These are phyloP conservation scores for Rhynchospora tenuis DNA, from an alignment of 176 grass and related monocot genomes.

Conservation along the genomic window DNA sequence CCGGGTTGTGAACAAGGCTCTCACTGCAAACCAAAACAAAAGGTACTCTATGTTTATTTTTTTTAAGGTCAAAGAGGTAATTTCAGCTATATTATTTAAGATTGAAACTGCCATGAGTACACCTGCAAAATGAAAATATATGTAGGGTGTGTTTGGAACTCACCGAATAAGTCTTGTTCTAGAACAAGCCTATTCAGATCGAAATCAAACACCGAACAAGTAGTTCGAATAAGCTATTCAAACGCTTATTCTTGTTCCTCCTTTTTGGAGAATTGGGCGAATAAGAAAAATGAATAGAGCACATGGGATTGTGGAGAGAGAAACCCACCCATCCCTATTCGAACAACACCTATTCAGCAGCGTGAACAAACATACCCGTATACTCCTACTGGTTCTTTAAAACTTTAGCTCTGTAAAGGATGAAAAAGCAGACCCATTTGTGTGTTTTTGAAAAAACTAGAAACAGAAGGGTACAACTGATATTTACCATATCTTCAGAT, in stretches of 20 bases:
- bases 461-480: neutral
- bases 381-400: neutral
- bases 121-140: neutral
- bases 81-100: neutral
- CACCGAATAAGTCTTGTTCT: too few species aligned
- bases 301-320: too few species aligned
- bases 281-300: too few species aligned
- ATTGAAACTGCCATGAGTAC: neutral
- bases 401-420: neutral
- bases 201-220: too few species aligned
- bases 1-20: conserved; percentile 82
- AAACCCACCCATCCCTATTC: too few species aligned
- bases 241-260: too few species aligned
- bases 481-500: neutral
- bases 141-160: too few species aligned
- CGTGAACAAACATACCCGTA: too few species aligned
- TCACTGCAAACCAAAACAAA: conserved; percentile 38
- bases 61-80: neutral
- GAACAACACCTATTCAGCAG: too few species aligned
- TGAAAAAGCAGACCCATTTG: neutral
- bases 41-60: neutral
- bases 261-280: too few species aligned
- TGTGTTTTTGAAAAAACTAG: neutral
- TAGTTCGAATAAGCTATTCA: too few species aligned
- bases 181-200: too few species aligned